Evolutionary conservation across 805 yeast species (phyloP).

Genomic region (Candida yuanshanica): DNA sequence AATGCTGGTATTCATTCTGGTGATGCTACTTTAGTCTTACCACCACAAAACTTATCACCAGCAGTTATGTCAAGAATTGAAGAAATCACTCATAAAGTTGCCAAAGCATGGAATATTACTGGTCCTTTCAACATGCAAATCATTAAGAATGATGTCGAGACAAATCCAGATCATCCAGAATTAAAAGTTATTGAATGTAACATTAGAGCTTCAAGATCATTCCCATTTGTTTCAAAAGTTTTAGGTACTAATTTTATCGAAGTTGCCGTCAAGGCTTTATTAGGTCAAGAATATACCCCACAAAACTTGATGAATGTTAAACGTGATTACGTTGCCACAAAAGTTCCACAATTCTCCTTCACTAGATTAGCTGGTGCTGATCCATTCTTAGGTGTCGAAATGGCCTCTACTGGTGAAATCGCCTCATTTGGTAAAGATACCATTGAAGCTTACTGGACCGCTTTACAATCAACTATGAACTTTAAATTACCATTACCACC

Average conservation of each 20-base stretch:
- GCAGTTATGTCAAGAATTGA: constrained; percentile 66
- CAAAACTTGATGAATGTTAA: constrained; percentile 72
- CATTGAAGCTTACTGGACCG: constrained; percentile 94
- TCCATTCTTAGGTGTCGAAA: constrained; percentile 97
- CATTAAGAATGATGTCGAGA: constrained; percentile 66
- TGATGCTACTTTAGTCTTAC: constrained; percentile 92
- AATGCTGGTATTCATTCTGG: constrained; percentile 99
- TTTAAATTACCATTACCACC: constrained; percentile 92
- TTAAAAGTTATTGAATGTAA: constrained; percentile 98
- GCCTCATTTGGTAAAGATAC: constrained; percentile 91
- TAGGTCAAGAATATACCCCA: constrained; percentile 63
- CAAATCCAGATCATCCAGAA: constrained; percentile 50
- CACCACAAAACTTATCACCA: constrained; percentile 77
- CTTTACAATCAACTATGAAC: constrained; percentile 95
- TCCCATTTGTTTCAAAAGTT: constrained; percentile 98
- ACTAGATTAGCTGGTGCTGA: constrained; percentile 99
- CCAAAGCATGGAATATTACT: constrained; percentile 88
- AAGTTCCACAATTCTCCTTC: constrained; percentile 98
- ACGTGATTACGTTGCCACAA: constrained; percentile 86
- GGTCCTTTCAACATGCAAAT: constrained; percentile 99
- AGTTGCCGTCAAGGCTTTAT: constrained; percentile 83
- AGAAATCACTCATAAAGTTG: constrained; percentile 89
- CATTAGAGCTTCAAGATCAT: constrained; percentile 96
- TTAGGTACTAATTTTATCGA: constrained; percentile 92
- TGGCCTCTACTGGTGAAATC: constrained; percentile 99